Evolutionary conservation across 306 rosid genomes (phyloP).

Genomic region (Phaseolus lunatus): DNA sequence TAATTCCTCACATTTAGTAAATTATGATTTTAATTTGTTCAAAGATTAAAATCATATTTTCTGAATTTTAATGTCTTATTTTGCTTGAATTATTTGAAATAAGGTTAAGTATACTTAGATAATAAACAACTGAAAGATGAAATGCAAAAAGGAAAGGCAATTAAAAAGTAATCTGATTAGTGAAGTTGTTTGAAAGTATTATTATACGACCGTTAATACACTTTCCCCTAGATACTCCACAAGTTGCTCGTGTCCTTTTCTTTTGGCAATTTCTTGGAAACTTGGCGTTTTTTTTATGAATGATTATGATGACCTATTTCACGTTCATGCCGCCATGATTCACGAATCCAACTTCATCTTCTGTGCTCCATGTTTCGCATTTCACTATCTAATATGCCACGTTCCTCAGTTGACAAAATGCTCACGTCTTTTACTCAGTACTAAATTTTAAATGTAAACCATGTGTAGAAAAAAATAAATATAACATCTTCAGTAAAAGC

Average conservation of each 20-base stretch:
- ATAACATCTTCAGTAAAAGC: not conserved
- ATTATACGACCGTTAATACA: too few species aligned
- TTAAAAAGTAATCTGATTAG: too few species aligned
- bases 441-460: not conserved
- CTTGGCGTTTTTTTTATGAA: not conserved
- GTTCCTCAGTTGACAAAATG: conserved; percentile 21
- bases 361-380: conserved; percentile 11
- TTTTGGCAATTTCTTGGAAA: conserved; percentile 1
- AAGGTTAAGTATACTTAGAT: too few species aligned
- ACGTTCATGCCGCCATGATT: conserved; percentile 11
- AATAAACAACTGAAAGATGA: too few species aligned
- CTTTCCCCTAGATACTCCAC: too few species aligned
- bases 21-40: too few species aligned
- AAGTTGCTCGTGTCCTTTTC: not conserved
- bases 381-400: not conserved
- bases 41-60: too few species aligned
- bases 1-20: too few species aligned
- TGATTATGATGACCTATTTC: not conserved
- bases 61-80: too few species aligned
- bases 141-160: too few species aligned
- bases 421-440: conserved; percentile 14
- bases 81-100: too few species aligned
- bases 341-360: conserved; percentile 21
- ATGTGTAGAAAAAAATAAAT: not conserved
- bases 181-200: too few species aligned